Evolutionary conservation across 108 stramenopile genomes (phyloP), one percentile per base, ranked within the genome.

Genomic region (Cyclostephanos invisitatus): DNA sequence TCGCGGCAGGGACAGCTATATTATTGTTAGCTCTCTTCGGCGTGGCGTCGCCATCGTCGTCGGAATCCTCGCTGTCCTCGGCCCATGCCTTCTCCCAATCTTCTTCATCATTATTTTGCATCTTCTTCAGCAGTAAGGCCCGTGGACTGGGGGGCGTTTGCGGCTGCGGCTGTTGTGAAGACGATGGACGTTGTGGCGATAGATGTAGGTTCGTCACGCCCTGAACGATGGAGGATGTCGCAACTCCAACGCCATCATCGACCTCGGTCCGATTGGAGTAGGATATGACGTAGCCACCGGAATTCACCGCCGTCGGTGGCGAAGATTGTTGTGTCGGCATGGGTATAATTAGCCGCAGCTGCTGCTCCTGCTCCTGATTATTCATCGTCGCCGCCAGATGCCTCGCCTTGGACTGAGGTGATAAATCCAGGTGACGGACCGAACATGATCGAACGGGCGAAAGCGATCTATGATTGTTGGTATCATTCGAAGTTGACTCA

Each of bases 1-100:
- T 17, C 7, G 32, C 17, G 27, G 56, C 56, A 17, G 56, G 15
- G 29, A 29, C 29, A 11, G 56, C 56, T 17, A 29, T 57, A 29
- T 14, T 28, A 15, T 47, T 74, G 67, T 38, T 68, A 68, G 22
- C 59, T 67, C 1, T 73, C 49, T 29, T 66, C 0, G 35, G 49
- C 3, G 48, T 46, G 11, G 46, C 61, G 2, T 73, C 63, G 38
- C 75, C 73, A 18, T 77, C 75, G 24, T 81, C 80, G 42, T 73
- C 80, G 0, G 69, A 70, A 12, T 66, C 67, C 44, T 76, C 80
- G 21, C 59, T 54, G 48, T 81, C 80, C 42, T 81, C 80, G 8
- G 62, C 80, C 80, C 80, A 81, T 15, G 80, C 80, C 44, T 77
- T 77, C 46, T 76, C 75, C 80, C 80, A 81, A 67, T 81, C 80